Percentiles rank a stretch among this genome's conserved stretches.
Conservation (phyloP, 2,329 filamentous ascomycete species). For the Pestalotiopsis fici region DNA sequence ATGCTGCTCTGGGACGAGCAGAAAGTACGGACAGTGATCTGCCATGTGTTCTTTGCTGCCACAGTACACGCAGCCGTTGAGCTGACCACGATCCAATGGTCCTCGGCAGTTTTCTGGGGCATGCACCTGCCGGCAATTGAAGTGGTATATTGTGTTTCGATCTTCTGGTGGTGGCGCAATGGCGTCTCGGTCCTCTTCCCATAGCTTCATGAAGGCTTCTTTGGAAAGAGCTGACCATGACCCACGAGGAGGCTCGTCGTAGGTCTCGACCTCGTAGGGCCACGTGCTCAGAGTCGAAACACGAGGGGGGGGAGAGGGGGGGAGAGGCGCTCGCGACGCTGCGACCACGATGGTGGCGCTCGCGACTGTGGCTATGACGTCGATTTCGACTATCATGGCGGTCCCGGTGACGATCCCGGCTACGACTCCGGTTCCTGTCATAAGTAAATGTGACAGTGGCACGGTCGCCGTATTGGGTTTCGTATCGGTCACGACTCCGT, state of each 20-base stretch:
- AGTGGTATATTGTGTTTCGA: background rate
- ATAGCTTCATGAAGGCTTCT: background rate
- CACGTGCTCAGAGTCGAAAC: too few species aligned
- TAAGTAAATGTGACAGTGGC: too few species aligned
- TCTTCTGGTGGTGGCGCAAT: background rate
- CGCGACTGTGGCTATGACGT: too few species aligned
- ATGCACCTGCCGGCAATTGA: background rate
- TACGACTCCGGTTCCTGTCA: too few species aligned
- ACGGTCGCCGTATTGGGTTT: too few species aligned
- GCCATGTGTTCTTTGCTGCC: background rate
- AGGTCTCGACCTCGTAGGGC: background rate
- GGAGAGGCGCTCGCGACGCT: too few species aligned
- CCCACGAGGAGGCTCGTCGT: background rate
- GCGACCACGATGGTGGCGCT: too few species aligned
- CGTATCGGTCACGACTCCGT: too few species aligned
- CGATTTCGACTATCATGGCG: too few species aligned
- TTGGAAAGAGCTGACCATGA: background rate
- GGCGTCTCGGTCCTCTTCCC: background rate
- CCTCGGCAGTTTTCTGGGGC: background rate
- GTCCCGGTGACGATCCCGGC: too few species aligned
- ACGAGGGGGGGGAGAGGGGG: too few species aligned
- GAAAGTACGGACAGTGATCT: background rate
- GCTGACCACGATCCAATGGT: background rate
- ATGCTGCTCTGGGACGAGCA: background rate
- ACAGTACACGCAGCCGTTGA: background rate